These are phyloP conservation scores for Phytophthora sojae DNA, from an alignment of 352 stramenopile genomes.

Conservation along the genomic window DNA sequence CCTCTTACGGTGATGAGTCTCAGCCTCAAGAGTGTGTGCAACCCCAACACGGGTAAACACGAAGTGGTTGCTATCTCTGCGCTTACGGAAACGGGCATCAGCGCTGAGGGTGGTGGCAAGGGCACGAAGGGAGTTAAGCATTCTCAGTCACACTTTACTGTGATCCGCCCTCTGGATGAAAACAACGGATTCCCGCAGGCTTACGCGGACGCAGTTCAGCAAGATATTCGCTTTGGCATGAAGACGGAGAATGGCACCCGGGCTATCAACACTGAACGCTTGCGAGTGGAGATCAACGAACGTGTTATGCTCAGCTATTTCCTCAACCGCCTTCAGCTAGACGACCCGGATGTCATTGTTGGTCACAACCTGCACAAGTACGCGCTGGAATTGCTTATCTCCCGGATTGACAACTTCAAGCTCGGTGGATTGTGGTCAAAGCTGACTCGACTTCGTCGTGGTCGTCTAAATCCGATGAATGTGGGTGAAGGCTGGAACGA, in stretches of 20 bases:
- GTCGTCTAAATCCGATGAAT: slow-evolving; percentile 80
- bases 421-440: slow-evolving; percentile 85
- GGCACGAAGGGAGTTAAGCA: slow-evolving; percentile 45
- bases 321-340: slow-evolving; percentile 91
- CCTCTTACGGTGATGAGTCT: slow-evolving; percentile 97
- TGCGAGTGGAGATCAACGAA: slow-evolving; percentile 85
- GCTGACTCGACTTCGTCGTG: slow-evolving; percentile 81
- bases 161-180: slow-evolving; percentile 77
- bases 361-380: slow-evolving; percentile 99
- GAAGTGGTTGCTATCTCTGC: slow-evolving; percentile 93
- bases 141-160: slow-evolving; percentile 80
- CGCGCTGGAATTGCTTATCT: slow-evolving; percentile 98
- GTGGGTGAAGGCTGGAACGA: slow-evolving; percentile 89
- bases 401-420: slow-evolving; percentile 94
- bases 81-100: slow-evolving; percentile 82
- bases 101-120: slow-evolving; percentile 57
- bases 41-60: slow-evolving; percentile 96
- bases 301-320: slow-evolving; percentile 90
- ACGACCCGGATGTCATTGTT: slow-evolving; percentile 99
- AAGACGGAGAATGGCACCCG: slow-evolving; percentile 42
- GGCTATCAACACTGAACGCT: slow-evolving; percentile 55
- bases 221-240: slow-evolving; percentile 71
- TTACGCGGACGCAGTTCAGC: slow-evolving; percentile 60
- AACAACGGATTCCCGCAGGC: slow-evolving; percentile 67
- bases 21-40: slow-evolving; percentile 98